phyloP scores from a whole-genome alignment of 2,329 filamentous ascomycete genomes.

The Xylariomycetidae sp. region DNA sequence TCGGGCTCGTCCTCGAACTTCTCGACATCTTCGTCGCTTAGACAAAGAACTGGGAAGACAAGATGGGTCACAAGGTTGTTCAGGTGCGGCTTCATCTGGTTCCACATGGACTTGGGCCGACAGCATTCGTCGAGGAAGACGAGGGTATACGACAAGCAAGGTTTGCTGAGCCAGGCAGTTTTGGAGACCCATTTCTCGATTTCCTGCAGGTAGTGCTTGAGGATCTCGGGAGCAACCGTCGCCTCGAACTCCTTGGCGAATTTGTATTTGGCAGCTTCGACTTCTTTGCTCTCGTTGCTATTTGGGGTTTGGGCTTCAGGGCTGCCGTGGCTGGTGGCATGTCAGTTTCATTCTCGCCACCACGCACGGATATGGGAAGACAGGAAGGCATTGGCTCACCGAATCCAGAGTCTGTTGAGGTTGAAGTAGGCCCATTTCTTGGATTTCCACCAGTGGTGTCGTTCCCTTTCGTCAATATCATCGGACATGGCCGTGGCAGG shows the following conservation, averaged over 20 bases:
- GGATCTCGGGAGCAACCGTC: slow-evolving; percentile 89
- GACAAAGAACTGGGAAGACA: slow-evolving; percentile 90
- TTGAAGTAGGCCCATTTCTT: slow-evolving; percentile 99
- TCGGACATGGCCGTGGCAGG: slow-evolving; percentile 75
- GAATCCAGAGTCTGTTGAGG: slow-evolving; percentile 88
- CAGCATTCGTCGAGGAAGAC: slow-evolving; percentile 97
- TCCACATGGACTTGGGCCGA: slow-evolving; percentile 96
- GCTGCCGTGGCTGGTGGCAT: slow-evolving; percentile 73
- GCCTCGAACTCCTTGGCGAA: slow-evolving; percentile 88
- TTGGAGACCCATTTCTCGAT: slow-evolving; percentile 98
- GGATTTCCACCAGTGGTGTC: slow-evolving; percentile 98
- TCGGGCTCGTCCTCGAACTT: slow-evolving; percentile 91
- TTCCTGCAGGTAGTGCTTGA: slow-evolving; percentile 89
- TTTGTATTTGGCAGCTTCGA: slow-evolving; percentile 70
- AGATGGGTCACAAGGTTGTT: slow-evolving; percentile 91
- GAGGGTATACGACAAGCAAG: slow-evolving; percentile 86
- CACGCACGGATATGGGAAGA: background rate
- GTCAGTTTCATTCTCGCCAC: slow-evolving; percentile 18
- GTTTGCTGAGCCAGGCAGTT: slow-evolving; percentile 88
- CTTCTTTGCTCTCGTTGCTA: slow-evolving; percentile 68
- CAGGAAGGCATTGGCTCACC: slow-evolving; percentile 41
- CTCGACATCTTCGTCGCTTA: slow-evolving; percentile 86
- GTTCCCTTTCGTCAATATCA: slow-evolving; percentile 76
- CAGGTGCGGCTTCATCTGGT: slow-evolving; percentile 85
- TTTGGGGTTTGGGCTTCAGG: slow-evolving; percentile 70